These are phyloP conservation scores for Penicillium crystallinum DNA, from an alignment of 495 filamentous ascomycete species.

Conservation along the genomic window DNA sequence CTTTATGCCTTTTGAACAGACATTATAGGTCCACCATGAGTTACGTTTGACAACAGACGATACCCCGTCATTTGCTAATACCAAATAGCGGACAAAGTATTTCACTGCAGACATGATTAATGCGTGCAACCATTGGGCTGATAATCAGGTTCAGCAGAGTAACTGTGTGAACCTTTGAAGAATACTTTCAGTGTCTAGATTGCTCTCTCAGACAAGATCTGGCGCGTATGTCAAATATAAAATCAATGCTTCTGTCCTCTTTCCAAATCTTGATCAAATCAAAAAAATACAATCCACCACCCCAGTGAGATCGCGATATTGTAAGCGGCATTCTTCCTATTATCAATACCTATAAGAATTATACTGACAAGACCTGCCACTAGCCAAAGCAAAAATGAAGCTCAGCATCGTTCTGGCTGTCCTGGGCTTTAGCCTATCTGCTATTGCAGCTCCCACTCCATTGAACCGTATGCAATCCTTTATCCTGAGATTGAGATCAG, in stretches of 20 bases:
- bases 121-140: neutral
- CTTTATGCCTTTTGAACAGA: too few species aligned
- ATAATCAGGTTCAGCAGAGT: neutral
- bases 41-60: neutral
- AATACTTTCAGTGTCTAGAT: neutral
- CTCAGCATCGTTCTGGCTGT: neutral
- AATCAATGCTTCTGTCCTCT: too few species aligned
- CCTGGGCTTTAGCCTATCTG: neutral
- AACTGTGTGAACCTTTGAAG: neutral
- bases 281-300: too few species aligned
- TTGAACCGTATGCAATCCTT: neutral
- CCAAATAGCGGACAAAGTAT: neutral
- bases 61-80: neutral
- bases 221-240: neutral
- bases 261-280: too few species aligned
- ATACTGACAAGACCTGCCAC: too few species aligned
- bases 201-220: neutral
- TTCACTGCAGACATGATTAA: neutral
- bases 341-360: too few species aligned
- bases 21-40: neutral
- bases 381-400: neutral
- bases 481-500: neutral
- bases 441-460: neutral
- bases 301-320: too few species aligned
- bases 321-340: too few species aligned